These are phyloP conservation scores for Xylaria intraflava DNA, from an alignment of 495 filamentous ascomycete genomes.

Conservation along the genomic window DNA sequence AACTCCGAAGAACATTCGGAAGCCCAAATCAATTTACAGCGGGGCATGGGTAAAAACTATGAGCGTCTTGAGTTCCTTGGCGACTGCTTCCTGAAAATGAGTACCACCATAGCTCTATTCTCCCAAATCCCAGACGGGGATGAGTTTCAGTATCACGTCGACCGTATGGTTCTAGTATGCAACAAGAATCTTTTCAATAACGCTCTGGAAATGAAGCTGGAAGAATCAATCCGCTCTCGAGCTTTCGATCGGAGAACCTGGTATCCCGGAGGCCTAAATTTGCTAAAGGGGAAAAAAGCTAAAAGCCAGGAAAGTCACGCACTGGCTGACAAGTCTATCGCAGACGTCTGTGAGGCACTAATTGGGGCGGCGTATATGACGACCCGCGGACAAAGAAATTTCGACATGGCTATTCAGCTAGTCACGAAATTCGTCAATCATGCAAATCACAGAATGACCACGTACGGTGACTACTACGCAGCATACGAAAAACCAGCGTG, in stretches of 20 bases:
- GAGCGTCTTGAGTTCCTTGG: slow-evolving; percentile 92
- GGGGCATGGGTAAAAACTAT: slow-evolving; percentile 95
- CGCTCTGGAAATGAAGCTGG: slow-evolving; percentile 60
- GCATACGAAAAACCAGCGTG: slow-evolving; percentile 68
- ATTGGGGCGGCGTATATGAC: slow-evolving; percentile 84
- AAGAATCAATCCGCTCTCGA: slow-evolving; percentile 73
- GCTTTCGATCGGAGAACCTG: slow-evolving; percentile 73
- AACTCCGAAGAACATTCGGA: slow-evolving; percentile 73
- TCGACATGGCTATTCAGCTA: slow-evolving; percentile 77
- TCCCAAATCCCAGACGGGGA: slow-evolving; percentile 66
- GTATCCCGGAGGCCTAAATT: slow-evolving; percentile 69
- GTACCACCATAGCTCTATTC: slow-evolving; percentile 81
- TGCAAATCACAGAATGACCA: slow-evolving; percentile 57
- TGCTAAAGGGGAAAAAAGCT: slow-evolving; percentile 44
- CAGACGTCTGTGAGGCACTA: slow-evolving; percentile 94
- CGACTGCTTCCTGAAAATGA: slow-evolving; percentile 93
- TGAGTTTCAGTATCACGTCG: slow-evolving; percentile 84
- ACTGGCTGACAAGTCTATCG: slow-evolving; percentile 83
- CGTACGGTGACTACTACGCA: slow-evolving; percentile 64
- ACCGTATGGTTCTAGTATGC: slow-evolving; percentile 86
- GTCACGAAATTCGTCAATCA: slow-evolving; percentile 69
- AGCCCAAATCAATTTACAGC: slow-evolving; percentile 66
- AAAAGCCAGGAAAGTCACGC: slow-evolving; percentile 46
- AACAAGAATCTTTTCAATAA: slow-evolving; percentile 82
- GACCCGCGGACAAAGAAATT: slow-evolving; percentile 46